phyloP scores from a whole-genome alignment of 2,329 filamentous ascomycete genomes.

The Sclerotinia minor region DNA sequence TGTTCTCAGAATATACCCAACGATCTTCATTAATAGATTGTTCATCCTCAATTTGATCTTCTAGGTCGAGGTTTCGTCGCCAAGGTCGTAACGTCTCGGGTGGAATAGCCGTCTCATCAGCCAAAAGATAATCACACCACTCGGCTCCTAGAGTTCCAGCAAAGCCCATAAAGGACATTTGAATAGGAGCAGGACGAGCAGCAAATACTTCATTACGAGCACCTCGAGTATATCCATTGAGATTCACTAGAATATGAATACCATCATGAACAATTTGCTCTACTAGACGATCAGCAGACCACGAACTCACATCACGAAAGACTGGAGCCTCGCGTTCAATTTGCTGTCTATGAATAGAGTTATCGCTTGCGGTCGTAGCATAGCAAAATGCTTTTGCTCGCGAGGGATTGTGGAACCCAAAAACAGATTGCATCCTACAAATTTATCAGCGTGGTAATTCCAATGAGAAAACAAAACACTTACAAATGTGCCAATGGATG shows the following conservation, averaged over 20 bases:
- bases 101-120: conserved; percentile 85
- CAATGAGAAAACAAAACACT: conserved; percentile 39
- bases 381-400: conserved; percentile 89
- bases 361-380: conserved; percentile 88
- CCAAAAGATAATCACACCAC: conserved; percentile 97
- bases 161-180: conserved; percentile 99
- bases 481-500: conserved; percentile 89
- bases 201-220: conserved; percentile 98
- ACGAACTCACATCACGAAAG: conserved; percentile 84
- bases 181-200: conserved; percentile 87
- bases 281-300: conserved; percentile 81
- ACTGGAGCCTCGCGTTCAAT: conserved; percentile 91
- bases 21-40: conserved; percentile 62
- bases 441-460: conserved; percentile 1
- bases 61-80: conserved; percentile 70
- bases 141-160: conserved; percentile 93
- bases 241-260: conserved; percentile 92
- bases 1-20: conserved; percentile 97
- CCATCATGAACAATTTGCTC: conserved; percentile 82
- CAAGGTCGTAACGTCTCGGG: conserved; percentile 76
- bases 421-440: conserved; percentile 88
- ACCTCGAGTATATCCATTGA: conserved; percentile 97
- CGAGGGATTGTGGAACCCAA: conserved; percentile 77
- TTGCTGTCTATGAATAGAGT: conserved; percentile 83
- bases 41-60: conserved; percentile 68